phyloP scores from a whole-genome alignment of 140 eudicot genomes.

The Erigeron philadelphicus region DNA sequence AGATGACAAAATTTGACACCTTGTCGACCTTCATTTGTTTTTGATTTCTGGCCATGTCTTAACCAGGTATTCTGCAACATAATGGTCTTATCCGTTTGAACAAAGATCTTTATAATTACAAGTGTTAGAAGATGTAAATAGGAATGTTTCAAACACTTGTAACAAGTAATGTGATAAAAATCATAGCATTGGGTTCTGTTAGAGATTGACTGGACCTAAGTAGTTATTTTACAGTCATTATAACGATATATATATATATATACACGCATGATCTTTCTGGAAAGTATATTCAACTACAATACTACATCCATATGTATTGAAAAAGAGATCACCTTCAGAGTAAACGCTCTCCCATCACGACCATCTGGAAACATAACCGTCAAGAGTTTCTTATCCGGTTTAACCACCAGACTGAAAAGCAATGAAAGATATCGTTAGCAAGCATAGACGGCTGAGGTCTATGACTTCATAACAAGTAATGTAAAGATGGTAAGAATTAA shows the following conservation, averaged over 20 bases:
- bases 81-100: slow-evolving; percentile 4
- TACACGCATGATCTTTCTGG: neutral
- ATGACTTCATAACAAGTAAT: neutral
- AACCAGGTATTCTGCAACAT: neutral
- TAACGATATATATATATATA: slow-evolving; percentile 6
- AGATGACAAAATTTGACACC: slow-evolving; percentile 13
- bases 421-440: slow-evolving; percentile 9
- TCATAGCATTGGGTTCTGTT: slow-evolving; percentile 1
- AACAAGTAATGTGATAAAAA: neutral
- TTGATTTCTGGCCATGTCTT: slow-evolving; percentile 19
- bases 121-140: neutral
- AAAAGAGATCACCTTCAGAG: slow-evolving; percentile 67
- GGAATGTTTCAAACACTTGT: neutral
- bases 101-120: neutral
- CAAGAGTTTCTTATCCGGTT: slow-evolving; percentile 80
- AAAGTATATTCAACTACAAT: neutral
- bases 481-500: neutral
- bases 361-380: slow-evolving; percentile 88
- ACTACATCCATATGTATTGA: neutral
- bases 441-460: neutral
- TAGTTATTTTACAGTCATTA: slow-evolving; percentile 1
- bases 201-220: neutral
- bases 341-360: slow-evolving; percentile 75
- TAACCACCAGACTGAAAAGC: slow-evolving; percentile 73
- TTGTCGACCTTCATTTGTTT: neutral